phyloP scores from a whole-genome alignment of 495 filamentous ascomycete genomes.

The Talaromyces ruber region DNA sequence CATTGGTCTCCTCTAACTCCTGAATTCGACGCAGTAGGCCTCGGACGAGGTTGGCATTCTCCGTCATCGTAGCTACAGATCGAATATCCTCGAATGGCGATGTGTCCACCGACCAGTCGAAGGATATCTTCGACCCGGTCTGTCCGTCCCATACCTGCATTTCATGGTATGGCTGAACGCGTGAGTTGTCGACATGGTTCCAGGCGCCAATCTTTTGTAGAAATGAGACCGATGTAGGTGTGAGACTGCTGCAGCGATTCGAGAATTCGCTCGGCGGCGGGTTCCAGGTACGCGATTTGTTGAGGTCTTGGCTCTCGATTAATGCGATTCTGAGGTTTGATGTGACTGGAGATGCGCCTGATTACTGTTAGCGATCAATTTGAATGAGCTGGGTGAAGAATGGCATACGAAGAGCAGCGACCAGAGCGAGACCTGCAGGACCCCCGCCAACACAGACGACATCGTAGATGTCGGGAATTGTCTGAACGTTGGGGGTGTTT shows the following conservation, averaged over 20 bases:
- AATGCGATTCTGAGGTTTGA: slow-evolving; percentile 75
- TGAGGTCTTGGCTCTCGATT: slow-evolving; percentile 79
- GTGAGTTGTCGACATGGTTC: slow-evolving; percentile 56
- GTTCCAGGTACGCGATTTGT: slow-evolving; percentile 52
- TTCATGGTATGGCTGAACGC: slow-evolving; percentile 81
- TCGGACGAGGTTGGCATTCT: slow-evolving; percentile 81
- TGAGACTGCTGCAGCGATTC: slow-evolving; percentile 91
- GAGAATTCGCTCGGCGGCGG: slow-evolving; percentile 66
- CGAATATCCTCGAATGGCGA: slow-evolving; percentile 35
- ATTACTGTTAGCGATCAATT: neutral
- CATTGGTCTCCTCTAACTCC: slow-evolving; percentile 48
- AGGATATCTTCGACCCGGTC: slow-evolving; percentile 75
- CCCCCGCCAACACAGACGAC: slow-evolving; percentile 94
- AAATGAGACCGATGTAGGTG: slow-evolving; percentile 69
- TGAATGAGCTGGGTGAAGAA: slow-evolving; percentile 5
- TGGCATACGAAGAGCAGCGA: slow-evolving; percentile 73
- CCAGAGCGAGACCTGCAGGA: slow-evolving; percentile 84
- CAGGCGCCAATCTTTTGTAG: slow-evolving; percentile 77
- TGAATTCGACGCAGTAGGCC: slow-evolving; percentile 64
- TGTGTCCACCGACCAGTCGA: slow-evolving; percentile 59
- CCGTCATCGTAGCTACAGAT: slow-evolving; percentile 90
- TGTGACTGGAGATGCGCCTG: slow-evolving; percentile 62
- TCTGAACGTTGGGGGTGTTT: slow-evolving; percentile 9
- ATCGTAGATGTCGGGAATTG: slow-evolving; percentile 62
- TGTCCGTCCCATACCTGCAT: slow-evolving; percentile 99